Evolutionary conservation across 495 filamentous ascomycete species (phyloP).

Genomic region (Choiromyces venosus): DNA sequence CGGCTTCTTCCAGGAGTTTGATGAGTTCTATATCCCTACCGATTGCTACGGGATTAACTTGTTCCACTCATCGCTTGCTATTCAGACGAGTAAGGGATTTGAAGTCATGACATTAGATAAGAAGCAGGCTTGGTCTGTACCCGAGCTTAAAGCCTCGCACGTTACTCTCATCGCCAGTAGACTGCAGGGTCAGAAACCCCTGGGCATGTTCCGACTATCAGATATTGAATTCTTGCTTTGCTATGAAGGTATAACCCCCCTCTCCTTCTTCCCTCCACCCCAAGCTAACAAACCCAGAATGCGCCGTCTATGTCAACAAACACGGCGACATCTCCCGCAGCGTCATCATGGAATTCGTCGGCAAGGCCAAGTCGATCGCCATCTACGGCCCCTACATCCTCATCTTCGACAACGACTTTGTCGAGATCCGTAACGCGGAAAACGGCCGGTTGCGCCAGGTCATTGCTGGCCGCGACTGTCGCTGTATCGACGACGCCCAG

Average conservation of each 20-base stretch:
- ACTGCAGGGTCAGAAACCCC: conserved; percentile 70
- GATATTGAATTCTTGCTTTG: conserved; percentile 89
- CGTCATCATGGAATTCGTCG: conserved; percentile 96
- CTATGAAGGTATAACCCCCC: conserved; percentile 55
- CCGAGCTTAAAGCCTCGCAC: conserved; percentile 69
- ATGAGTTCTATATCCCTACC: conserved; percentile 97
- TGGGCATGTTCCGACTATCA: conserved; percentile 94
- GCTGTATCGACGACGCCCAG: conserved; percentile 72
- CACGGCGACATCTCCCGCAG: conserved; percentile 88
- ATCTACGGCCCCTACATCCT: conserved; percentile 78
- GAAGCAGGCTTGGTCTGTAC: conserved; percentile 85
- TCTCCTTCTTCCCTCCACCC: too few relatives aligned
- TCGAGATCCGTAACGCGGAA: conserved; percentile 94
- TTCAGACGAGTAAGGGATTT: conserved; percentile 81
- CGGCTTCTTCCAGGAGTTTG: conserved; percentile 95
- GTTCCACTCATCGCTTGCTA: conserved; percentile 86
- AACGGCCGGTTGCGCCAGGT: conserved; percentile 91
- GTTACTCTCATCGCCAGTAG: conserved; percentile 74
- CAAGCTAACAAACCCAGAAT: conserved; percentile 50
- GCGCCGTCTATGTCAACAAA: conserved; percentile 95
- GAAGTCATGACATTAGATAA: conserved; percentile 95
- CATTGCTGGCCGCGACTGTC: conserved; percentile 80
- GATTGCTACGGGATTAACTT: conserved; percentile 93
- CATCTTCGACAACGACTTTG: conserved; percentile 80
- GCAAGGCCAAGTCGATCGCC: conserved; percentile 66